phyloP scores from a whole-genome alignment of 164 flowering plant species.

The Stephania japonica region DNA sequence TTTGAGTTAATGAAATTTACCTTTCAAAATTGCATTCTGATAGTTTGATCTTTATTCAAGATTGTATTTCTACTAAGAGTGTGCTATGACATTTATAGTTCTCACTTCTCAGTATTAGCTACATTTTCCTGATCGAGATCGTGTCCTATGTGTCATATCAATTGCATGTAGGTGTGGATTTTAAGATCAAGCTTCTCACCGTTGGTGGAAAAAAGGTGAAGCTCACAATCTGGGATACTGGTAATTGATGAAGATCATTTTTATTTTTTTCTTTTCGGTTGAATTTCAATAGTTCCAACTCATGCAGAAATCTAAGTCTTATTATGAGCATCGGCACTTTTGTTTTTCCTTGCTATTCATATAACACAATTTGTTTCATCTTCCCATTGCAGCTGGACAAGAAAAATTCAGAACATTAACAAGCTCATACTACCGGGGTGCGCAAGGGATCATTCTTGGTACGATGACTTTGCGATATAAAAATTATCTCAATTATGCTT shows the following conservation, averaged over 20 bases:
- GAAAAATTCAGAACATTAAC: slow-evolving; percentile 67
- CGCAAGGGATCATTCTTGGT: slow-evolving; percentile 87
- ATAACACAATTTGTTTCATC: background rate
- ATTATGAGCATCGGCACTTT: too few species aligned
- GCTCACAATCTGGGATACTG: slow-evolving; percentile 90
- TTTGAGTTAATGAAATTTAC: too few species aligned
- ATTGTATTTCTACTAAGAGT: too few species aligned
- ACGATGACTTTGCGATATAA: slow-evolving; percentile 17
- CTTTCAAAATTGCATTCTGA: too few species aligned
- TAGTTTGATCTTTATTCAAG: too few species aligned
- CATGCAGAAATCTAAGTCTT: too few species aligned
- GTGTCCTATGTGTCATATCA: background rate
- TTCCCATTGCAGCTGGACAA: slow-evolving; percentile 59
- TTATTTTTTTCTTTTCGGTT: background rate
- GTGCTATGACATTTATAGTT: background rate
- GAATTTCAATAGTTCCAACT: background rate
- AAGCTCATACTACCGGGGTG: slow-evolving; percentile 74
- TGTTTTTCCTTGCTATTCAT: background rate
- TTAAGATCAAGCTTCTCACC: slow-evolving; percentile 54
- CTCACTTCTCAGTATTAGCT: background rate
- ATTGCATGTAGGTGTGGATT: slow-evolving; percentile 53
- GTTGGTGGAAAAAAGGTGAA: slow-evolving; percentile 61
- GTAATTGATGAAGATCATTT: slow-evolving; percentile 26
- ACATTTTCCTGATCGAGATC: background rate
- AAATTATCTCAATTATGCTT: background rate